phyloP scores from a whole-genome alignment of 176 grass and related monocot genomes.

The Oropetium thomaeum region DNA sequence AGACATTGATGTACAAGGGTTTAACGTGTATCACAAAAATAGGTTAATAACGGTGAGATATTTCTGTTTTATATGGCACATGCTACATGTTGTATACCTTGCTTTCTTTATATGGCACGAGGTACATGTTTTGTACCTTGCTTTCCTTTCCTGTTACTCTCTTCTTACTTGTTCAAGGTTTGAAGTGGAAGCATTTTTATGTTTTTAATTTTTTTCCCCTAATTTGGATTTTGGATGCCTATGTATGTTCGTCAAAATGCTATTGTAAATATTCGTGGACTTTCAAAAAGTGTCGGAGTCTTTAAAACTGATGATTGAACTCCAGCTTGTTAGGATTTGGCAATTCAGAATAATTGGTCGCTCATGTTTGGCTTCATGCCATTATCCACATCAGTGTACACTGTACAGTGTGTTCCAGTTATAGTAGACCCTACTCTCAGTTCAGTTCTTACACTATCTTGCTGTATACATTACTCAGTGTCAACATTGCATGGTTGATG shows the following conservation, averaged over 20 bases:
- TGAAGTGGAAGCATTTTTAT: slow-evolving; percentile 3
- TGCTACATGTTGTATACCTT: slow-evolving; percentile 14
- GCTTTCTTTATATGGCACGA: slow-evolving; percentile 20
- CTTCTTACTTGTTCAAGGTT: background rate
- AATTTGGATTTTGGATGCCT: background rate
- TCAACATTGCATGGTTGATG: background rate
- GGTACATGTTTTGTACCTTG: background rate
- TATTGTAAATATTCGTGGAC: background rate
- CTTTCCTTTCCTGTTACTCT: slow-evolving; percentile 14
- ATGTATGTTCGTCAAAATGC: background rate
- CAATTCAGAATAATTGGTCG: background rate
- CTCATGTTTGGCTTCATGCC: background rate
- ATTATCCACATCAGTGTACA: background rate
- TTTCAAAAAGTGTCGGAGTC: background rate
- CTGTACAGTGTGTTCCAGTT: too few relatives aligned
- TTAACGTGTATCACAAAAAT: slow-evolving; percentile 98
- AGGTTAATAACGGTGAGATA: slow-evolving; percentile 81
- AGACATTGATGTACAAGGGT: slow-evolving; percentile 86
- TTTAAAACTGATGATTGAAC: too few relatives aligned
- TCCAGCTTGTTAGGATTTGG: background rate
- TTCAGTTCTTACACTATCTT: too few relatives aligned
- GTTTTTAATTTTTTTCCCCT: background rate
- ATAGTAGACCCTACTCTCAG: too few relatives aligned
- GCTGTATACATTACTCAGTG: too few relatives aligned
- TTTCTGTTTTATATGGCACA: slow-evolving; percentile 26